These are phyloP conservation scores for Diaporthe citrichinensis DNA, from an alignment of 2,329 filamentous ascomycete species.

Conservation along the genomic window DNA sequence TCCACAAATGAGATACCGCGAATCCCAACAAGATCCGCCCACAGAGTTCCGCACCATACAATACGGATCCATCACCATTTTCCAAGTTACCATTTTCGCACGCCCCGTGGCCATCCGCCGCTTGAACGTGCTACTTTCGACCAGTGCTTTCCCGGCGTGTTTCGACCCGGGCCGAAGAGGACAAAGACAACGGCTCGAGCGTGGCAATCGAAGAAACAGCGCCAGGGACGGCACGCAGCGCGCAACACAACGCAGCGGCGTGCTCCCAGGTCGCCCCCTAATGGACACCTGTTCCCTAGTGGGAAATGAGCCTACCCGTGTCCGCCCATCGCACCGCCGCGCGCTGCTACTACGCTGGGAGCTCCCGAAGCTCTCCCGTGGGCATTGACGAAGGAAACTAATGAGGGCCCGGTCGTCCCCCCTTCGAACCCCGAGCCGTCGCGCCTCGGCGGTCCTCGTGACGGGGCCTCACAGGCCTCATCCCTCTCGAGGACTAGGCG, in stretches of 20 bases:
- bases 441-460: not conserved
- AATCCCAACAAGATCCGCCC: not conserved
- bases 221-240: conserved; percentile 26
- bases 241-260: not conserved
- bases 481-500: conserved; percentile 22
- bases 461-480: conserved; percentile 22
- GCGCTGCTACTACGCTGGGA: not conserved
- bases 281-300: not conserved
- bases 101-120: not conserved
- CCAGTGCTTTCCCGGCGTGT: conserved; percentile 9
- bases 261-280: not conserved
- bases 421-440: not conserved
- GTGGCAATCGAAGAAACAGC: conserved; percentile 3
- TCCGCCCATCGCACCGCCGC: not conserved
- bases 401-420: not conserved
- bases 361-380: conserved; percentile 14
- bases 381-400: not conserved
- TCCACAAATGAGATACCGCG: not conserved
- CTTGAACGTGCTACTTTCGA: not conserved
- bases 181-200: conserved; percentile 33
- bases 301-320: not conserved
- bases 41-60: not conserved
- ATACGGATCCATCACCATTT: not conserved
- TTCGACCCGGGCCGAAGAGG: conserved; percentile 22
- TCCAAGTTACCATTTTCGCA: not conserved